phyloP scores from a whole-genome alignment of 306 rosid species.

The Vicia sativa region DNA sequence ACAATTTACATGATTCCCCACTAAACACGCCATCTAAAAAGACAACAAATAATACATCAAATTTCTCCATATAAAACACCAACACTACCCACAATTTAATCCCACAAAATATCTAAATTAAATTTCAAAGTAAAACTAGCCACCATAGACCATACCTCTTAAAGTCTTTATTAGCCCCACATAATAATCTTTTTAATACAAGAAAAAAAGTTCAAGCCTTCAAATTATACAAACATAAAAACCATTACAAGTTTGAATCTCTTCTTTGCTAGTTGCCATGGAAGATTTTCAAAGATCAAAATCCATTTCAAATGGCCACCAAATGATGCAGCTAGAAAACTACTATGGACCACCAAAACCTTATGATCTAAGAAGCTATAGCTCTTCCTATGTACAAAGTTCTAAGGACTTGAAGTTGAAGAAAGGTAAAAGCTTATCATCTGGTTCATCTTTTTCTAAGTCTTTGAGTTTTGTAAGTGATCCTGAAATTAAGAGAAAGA shows the following conservation, averaged over 20 bases:
- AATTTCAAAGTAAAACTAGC: slow-evolving; percentile 32
- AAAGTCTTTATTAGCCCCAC: slow-evolving; percentile 50
- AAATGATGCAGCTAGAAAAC: slow-evolving; percentile 62
- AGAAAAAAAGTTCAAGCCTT: slow-evolving; percentile 16
- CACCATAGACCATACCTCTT: slow-evolving; percentile 21
- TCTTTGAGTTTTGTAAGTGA: slow-evolving; percentile 52
- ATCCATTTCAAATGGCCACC: slow-evolving; percentile 54
- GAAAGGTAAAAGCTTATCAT: slow-evolving; percentile 64
- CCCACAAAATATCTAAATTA: slow-evolving; percentile 1
- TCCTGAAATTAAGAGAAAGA: slow-evolving; percentile 90
- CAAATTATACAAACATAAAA: slow-evolving; percentile 9
- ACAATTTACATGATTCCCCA: slow-evolving; percentile 52
- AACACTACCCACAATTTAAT: slow-evolving; percentile 29
- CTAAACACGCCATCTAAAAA: slow-evolving; percentile 49
- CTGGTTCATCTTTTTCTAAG: slow-evolving; percentile 59
- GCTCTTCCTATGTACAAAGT: slow-evolving; percentile 56
- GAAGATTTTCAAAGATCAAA: slow-evolving; percentile 66
- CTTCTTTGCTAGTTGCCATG: slow-evolving; percentile 46
- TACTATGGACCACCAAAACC: slow-evolving; percentile 63
- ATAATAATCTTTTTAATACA: slow-evolving; percentile 14
- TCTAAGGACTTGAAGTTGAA: slow-evolving; percentile 57
- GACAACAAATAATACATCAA: slow-evolving; percentile 21
- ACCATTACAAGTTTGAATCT: neutral
- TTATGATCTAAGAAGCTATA: slow-evolving; percentile 60
- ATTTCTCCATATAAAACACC: slow-evolving; percentile 27